phyloP scores from a whole-genome alignment of 176 grass and related monocot genomes.

The Triticum urartu region DNA sequence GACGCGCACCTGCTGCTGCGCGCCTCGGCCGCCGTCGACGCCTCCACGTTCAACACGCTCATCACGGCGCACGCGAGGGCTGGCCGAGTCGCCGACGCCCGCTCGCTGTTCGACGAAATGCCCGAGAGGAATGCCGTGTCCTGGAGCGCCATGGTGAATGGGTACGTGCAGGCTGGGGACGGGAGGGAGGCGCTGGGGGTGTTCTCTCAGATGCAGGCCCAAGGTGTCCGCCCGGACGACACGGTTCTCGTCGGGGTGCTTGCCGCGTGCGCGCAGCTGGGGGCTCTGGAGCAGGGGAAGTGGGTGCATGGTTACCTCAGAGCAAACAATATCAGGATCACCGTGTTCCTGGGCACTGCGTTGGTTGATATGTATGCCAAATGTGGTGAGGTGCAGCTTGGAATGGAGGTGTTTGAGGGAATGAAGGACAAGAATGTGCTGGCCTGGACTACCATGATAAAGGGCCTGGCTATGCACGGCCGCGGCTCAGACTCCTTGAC shows the following conservation, averaged over 20 bases:
- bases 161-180: slow-evolving; percentile 42
- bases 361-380: slow-evolving; percentile 52
- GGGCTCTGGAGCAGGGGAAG: slow-evolving; percentile 52
- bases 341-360: slow-evolving; percentile 40
- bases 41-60: slow-evolving; percentile 45
- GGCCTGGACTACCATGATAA: slow-evolving; percentile 62
- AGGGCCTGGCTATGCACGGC: slow-evolving; percentile 49
- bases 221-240: slow-evolving; percentile 30
- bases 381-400: slow-evolving; percentile 48
- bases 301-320: slow-evolving; percentile 54
- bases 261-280: slow-evolving; percentile 24
- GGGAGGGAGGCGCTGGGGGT: slow-evolving; percentile 33
- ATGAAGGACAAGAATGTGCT: slow-evolving; percentile 54
- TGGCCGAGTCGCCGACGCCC: not conserved
- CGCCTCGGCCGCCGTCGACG: slow-evolving; percentile 5
- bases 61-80: slow-evolving; percentile 37
- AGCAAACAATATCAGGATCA: slow-evolving; percentile 12
- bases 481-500: slow-evolving; percentile 38
- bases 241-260: slow-evolving; percentile 43
- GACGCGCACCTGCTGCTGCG: slow-evolving; percentile 31
- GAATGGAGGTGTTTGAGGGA: slow-evolving; percentile 37
- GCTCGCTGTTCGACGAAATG: slow-evolving; percentile 46
- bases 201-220: slow-evolving; percentile 33
- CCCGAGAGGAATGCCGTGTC: slow-evolving; percentile 41
- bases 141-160: slow-evolving; percentile 57